A percentile compares a stretch with the other conserved stretches of the same genome.
These are phyloP conservation scores for Starmerella apis DNA, from an alignment of 805 yeast species.

Conservation along the genomic window DNA sequence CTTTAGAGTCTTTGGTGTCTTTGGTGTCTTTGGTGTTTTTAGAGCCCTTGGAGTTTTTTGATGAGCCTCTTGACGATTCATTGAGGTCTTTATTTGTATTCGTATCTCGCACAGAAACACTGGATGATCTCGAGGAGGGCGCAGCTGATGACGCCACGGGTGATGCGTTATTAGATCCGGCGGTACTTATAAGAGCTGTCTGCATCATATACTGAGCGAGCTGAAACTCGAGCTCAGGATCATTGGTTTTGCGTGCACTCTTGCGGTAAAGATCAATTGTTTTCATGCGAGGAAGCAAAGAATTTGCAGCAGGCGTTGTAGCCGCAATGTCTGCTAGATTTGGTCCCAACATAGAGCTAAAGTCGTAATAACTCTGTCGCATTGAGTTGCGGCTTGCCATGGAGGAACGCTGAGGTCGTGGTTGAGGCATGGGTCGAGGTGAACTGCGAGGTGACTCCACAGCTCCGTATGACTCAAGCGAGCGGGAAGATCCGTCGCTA, in stretches of 20 bases:
- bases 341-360: slow-evolving; percentile 8
- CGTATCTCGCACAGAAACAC: neutral
- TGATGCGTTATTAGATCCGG: neutral
- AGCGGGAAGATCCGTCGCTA: slow-evolving; percentile 3
- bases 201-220: slow-evolving; percentile 85
- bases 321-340: slow-evolving; percentile 8
- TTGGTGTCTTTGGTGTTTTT: neutral
- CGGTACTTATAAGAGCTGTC: slow-evolving; percentile 47
- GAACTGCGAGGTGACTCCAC: slow-evolving; percentile 9
- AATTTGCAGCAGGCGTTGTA: slow-evolving; percentile 12
- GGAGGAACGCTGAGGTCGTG: slow-evolving; percentile 4
- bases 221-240: slow-evolving; percentile 77
- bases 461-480: neutral
- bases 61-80: neutral
- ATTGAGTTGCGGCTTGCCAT: slow-evolving; percentile 4
- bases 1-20: neutral
- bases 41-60: neutral
- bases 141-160: neutral
- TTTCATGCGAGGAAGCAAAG: slow-evolving; percentile 59
- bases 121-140: neutral
- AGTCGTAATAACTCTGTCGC: slow-evolving; percentile 18
- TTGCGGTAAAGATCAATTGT: slow-evolving; percentile 79
- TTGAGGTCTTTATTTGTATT: neutral
- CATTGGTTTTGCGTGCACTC: slow-evolving; percentile 74
- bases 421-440: neutral